phyloP scores from a whole-genome alignment of 2,329 filamentous ascomycete genomes.

The Exophiala xenobiotica region DNA sequence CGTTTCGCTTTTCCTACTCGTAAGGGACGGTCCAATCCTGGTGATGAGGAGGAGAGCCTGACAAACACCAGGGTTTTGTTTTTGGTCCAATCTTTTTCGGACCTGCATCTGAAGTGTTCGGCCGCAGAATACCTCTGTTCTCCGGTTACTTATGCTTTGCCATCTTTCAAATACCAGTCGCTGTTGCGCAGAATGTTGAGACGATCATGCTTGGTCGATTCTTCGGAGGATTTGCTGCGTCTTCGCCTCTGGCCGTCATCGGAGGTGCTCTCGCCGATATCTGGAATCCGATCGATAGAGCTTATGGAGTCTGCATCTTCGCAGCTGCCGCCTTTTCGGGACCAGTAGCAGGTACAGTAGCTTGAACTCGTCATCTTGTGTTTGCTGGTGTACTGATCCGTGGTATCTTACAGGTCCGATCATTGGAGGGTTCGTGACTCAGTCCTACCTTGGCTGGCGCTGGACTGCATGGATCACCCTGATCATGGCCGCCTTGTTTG shows the following conservation, averaged over 20 bases:
- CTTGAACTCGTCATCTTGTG: neutral
- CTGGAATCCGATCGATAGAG: conserved; percentile 50
- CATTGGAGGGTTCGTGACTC: conserved; percentile 51
- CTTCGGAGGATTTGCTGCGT: conserved; percentile 54
- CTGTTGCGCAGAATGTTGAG: conserved; percentile 53
- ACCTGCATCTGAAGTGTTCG: conserved; percentile 50
- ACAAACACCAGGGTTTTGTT: conserved; percentile 40
- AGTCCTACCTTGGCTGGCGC: conserved; percentile 54
- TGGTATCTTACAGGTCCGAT: conserved; percentile 35
- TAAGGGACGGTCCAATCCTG: conserved; percentile 29
- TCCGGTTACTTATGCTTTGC: conserved; percentile 49
- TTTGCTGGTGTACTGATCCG: neutral
- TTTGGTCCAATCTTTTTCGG: conserved; percentile 44
- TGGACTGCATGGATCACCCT: conserved; percentile 59
- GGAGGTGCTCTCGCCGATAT: conserved; percentile 53
- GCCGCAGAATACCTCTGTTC: conserved; percentile 51
- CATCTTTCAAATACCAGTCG: conserved; percentile 57
- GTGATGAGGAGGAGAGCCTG: no score
- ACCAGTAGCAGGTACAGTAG: conserved; percentile 36
- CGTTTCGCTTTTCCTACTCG: conserved; percentile 50
- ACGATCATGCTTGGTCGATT: conserved; percentile 58
- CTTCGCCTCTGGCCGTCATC: conserved; percentile 51
- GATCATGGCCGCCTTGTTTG: conserved; percentile 48
- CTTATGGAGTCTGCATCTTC: conserved; percentile 48
- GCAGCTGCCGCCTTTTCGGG: conserved; percentile 50